A percentile compares a stretch with the other conserved stretches of the same genome.
phyloP scores from a whole-genome alignment of 208 protist genomes.

The Trichomonas gallinae region DNA sequence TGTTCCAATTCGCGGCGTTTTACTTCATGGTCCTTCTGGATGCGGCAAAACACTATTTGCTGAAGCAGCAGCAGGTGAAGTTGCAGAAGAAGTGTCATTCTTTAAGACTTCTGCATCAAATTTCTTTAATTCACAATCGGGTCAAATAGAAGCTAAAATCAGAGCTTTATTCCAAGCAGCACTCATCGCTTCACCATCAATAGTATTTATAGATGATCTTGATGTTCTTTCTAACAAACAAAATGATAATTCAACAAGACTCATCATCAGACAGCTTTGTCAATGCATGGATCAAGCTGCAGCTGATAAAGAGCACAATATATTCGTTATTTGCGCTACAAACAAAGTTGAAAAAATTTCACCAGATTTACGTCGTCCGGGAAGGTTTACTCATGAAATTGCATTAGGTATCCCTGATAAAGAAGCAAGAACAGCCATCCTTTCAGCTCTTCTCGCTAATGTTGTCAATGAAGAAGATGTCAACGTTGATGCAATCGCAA shows the following conservation, averaged over 20 bases:
- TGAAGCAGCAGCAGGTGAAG: neutral
- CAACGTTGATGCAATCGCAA: neutral
- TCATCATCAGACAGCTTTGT: neutral
- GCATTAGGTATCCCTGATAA: neutral
- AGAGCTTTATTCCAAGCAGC: neutral
- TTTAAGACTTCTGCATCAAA: neutral
- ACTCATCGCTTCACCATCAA: neutral
- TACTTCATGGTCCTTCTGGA: slow-evolving; percentile 28
- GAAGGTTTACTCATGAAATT: slow-evolving; percentile 26
- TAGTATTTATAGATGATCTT: slow-evolving; percentile 28
- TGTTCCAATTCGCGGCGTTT: neutral
- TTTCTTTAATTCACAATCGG: neutral
- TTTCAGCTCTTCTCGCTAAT: neutral
- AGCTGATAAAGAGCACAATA: neutral
- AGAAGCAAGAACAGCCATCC: neutral
- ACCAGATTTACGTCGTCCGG: neutral
- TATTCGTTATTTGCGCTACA: slow-evolving; percentile 22
- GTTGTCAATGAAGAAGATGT: neutral
- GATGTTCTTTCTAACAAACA: neutral
- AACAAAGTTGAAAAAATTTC: neutral
- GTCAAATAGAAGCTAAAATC: slow-evolving; percentile 14
- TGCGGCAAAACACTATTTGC: slow-evolving; percentile 27
- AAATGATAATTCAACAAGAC: neutral
- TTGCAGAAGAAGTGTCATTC: neutral
- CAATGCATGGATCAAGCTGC: slow-evolving; percentile 19